Evolutionary conservation across 2,329 filamentous ascomycete species (phyloP), one percentile per base, ranked within the genome.

Genomic region (Phialemoniopsis sp.): DNA sequence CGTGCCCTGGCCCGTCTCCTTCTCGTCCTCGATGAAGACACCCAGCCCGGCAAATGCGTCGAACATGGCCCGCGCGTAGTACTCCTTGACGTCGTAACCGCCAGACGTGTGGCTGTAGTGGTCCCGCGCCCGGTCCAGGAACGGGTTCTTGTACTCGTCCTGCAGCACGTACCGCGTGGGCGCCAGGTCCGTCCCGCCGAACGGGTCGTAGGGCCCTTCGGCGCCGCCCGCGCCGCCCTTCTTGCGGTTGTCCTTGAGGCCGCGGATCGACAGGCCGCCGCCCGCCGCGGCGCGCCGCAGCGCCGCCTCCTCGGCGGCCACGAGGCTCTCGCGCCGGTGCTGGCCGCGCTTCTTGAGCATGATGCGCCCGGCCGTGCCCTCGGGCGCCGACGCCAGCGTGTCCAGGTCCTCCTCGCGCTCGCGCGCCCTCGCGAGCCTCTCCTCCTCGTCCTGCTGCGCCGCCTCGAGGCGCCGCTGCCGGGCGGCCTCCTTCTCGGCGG

Each of bases 21-120:
- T 78, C 55, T 95, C 90, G 34, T 96, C 89, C 29, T 78, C 84
- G 32, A 98, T 71, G 51, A 95, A 94, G 32, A 95, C 87, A 1
- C 87, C 89, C 44, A 98, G 62, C 0, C 94, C 93, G 0, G 87
- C 81, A 63, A 96, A 97, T 0, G 91, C 89, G 57, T 96, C 90
- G 44, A 88, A 86, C 57, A 98, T 67, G 17, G 87, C 83, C 17
- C 90, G 74, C 8, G 81, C 73, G 53, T 89, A 87, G 56, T 93
- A 97, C 57, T 95, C 89, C 28, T 77, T 70, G 32, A 91, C 69
- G 52, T 84, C 82, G 63, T 94, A 97, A 0, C 93, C 94, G 26
- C 89, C 90, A 13, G 87, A 87, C 37, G 76, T 67, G 55, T 85
- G 80, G 33, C 76, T 71, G 3, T 74, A 64, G 55, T 90, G 83